phyloP scores from a whole-genome alignment of 2,329 filamentous ascomycete genomes.

The Nothophoma quercina region DNA sequence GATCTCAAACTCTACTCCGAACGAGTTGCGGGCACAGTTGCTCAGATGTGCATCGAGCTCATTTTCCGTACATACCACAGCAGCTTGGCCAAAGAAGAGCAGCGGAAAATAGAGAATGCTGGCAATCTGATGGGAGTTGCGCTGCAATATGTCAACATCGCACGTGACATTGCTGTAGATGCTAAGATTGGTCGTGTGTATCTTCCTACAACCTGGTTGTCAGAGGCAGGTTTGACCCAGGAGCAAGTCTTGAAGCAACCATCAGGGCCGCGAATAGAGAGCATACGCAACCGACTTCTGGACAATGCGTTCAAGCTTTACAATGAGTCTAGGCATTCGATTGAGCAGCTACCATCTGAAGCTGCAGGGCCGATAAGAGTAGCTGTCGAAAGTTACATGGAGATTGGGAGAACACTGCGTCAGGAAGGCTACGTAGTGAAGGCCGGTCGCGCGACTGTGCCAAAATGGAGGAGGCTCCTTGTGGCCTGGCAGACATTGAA shows the following conservation, averaged over 20 bases:
- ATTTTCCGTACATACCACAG: conserved; percentile 66
- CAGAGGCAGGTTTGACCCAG: conserved; percentile 62
- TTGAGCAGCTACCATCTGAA: conserved; percentile 67
- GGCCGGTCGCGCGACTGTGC: conserved; percentile 57
- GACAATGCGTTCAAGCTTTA: conserved; percentile 69
- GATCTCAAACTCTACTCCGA: conserved; percentile 70
- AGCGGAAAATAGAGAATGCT: conserved; percentile 59
- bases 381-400: conserved; percentile 78
- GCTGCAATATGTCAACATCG: conserved; percentile 80
- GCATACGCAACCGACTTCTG: conserved; percentile 63
- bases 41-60: conserved; percentile 71
- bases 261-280: conserved; percentile 56
- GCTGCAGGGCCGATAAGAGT: conserved; percentile 71
- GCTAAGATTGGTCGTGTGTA: conserved; percentile 72
- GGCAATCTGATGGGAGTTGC: conserved; percentile 74
- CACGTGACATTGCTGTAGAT: conserved; percentile 74
- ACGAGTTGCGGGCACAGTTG: conserved; percentile 77
- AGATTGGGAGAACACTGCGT: conserved; percentile 71
- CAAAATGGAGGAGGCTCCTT: conserved; percentile 57
- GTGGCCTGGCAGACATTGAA: conserved; percentile 67
- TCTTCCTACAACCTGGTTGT: conserved; percentile 70
- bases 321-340: conserved; percentile 60
- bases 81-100: conserved; percentile 40
- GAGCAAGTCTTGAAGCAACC: conserved; percentile 63
- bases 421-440: conserved; percentile 55